Conservation (phyloP, 1,284 basidiomycete species). For the Ceratobasidium sp. region DNA sequence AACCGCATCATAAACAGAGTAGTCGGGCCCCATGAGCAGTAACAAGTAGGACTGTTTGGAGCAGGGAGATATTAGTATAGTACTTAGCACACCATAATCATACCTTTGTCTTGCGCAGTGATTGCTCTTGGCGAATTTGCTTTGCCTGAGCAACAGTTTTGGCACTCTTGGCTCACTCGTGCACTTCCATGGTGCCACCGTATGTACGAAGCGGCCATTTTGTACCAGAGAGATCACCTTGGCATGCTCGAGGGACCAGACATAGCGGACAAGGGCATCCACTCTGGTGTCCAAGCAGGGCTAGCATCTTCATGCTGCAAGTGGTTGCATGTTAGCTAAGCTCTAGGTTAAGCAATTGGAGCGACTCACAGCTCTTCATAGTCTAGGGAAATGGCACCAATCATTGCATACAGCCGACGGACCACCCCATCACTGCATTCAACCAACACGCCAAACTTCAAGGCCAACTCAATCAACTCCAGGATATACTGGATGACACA, state of each 20-base stretch:
- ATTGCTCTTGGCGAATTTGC: background rate
- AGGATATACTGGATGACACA: background rate
- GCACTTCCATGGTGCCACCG: background rate
- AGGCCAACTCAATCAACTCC: background rate
- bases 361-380: background rate
- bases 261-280: background rate
- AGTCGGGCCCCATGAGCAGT: background rate
- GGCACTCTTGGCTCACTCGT: background rate
- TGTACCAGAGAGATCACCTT: background rate
- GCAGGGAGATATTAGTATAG: background rate
- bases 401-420: background rate
- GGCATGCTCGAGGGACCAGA: background rate
- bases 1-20: background rate
- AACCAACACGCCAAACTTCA: background rate
- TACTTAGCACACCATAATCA: background rate
- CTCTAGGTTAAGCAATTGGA: no score
- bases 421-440: background rate
- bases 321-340: no score
- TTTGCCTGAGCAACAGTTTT: background rate
- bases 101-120: background rate
- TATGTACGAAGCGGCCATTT: background rate
- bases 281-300: background rate
- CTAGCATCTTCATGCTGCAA: background rate
- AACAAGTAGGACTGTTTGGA: background rate
- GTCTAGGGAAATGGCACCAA: background rate